A percentile compares a stretch with the other conserved stretches of the same genome.
Evolutionary conservation across 495 filamentous ascomycete species (phyloP).

Genomic region (Xanthoparmelia taractica): DNA sequence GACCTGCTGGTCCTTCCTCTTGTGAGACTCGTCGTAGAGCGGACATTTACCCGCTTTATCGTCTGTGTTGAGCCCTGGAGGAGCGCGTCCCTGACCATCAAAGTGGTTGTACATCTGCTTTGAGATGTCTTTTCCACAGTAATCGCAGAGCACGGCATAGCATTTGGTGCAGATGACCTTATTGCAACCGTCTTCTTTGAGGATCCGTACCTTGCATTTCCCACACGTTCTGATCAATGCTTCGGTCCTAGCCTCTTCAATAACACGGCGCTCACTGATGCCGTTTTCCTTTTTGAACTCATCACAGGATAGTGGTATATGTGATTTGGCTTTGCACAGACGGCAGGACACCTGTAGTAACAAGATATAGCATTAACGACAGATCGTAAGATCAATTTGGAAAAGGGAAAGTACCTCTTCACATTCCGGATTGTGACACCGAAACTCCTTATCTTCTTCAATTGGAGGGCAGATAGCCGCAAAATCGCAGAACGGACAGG

Average conservation of each 20-base stretch:
- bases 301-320: conserved; percentile 67
- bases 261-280: conserved; percentile 50
- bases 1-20: conserved; percentile 59
- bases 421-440: conserved; percentile 61
- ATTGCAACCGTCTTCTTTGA: conserved; percentile 79
- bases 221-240: conserved; percentile 59
- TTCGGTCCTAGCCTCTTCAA: conserved; percentile 79
- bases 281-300: conserved; percentile 56
- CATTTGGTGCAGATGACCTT: conserved; percentile 61
- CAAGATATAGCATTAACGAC: conserved; percentile 7
- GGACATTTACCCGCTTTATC: conserved; percentile 50
- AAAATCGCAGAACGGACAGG: conserved; percentile 78
- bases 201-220: conserved; percentile 53
- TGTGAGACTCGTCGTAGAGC: conserved; percentile 54
- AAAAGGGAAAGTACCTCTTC: conserved; percentile 26
- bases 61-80: conserved; percentile 43
- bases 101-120: conserved; percentile 37
- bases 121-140: conserved; percentile 27
- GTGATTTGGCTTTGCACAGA: conserved; percentile 60
- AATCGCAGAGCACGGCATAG: conserved; percentile 32
- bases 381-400: background rate
- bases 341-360: conserved; percentile 55
- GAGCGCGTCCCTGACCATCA: conserved; percentile 20
- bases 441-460: conserved; percentile 67
- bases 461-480: conserved; percentile 62